Base-by-base conservation (phyloP, 2,329 filamentous ascomycete species). In the Hypoxylon rubiginosum region DNA sequence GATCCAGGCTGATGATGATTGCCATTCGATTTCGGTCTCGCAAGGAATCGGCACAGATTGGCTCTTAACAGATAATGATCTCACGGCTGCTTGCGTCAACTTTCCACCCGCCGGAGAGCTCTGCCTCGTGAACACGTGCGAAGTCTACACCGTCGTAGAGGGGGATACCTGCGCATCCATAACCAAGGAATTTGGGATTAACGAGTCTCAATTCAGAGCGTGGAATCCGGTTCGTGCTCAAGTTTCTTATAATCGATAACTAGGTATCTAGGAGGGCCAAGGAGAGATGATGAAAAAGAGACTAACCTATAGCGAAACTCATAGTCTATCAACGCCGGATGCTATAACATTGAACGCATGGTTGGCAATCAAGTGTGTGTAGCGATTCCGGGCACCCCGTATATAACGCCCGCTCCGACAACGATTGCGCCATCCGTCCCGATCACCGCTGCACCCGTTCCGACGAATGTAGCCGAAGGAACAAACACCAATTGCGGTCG, bases 401-500 rank as follows among this genome's bases (percentile, higher is more conserved):
- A 48, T 19, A 5, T 7, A 10, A 10, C 4, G 2, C 39, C 39
- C 2, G 4, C 39, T 24, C 19, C 57, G 15, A 26, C 41, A 10
- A 9, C 2, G 17, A 36, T 48, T 1, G 21, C 41, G 28, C 57
- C 57, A 24, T 46, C 13, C 0, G 48, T 34, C n/a, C 4, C 10
- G 39, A 7, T 15, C 4, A 41, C 39, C 17, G 4, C 39, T 41
- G 39, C 17, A 4, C 62, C 73, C 17, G 55, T 68, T 24, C 75
- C 75, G 1, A 74, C 74, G 2, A 69, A 76, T 43, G 51, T 71
- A n/a, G 74, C 72, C 36, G 46, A 60, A 3, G 72, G 69, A 2
- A 67, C 73, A 0, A 75, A 66, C 19, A 54, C 45, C 0, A 43
- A 68, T 4, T 80, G 77, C 57, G 77, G 71, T 24, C 53, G 50